Conservation (phyloP, 2,329 filamentous ascomycete genomes). For the Cytospora mali region DNA sequence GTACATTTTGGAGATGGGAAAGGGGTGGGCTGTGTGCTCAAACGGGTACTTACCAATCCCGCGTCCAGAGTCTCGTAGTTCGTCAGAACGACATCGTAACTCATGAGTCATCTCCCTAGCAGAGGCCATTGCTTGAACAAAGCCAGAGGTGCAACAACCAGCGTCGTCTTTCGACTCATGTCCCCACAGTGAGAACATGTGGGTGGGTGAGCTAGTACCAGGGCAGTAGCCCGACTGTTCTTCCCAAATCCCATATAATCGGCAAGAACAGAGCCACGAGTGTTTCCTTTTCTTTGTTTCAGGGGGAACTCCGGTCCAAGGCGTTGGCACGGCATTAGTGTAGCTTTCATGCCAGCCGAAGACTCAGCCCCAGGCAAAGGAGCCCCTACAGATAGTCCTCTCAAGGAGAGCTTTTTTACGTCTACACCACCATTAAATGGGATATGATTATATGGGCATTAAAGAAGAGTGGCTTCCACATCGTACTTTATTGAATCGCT, state of each 20-base stretch:
- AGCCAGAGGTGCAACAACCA: not conserved
- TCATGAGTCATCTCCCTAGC: not conserved
- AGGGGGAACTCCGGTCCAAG: not conserved
- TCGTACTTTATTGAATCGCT: not conserved
- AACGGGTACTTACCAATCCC: not conserved
- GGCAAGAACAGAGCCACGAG: not conserved
- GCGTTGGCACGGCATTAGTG: conserved; percentile 1
- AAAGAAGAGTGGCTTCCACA: not conserved
- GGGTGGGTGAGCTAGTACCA: not conserved
- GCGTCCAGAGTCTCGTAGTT: not conserved
- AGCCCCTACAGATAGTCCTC: not conserved
- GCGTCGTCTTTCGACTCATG: not conserved
- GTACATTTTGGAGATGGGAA: too few relatives aligned
- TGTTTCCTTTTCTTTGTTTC: not conserved
- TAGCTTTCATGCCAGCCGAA: not conserved
- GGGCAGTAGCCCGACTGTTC: not conserved
- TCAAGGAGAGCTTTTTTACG: not conserved
- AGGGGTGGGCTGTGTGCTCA: not conserved
- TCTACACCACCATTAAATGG: not conserved
- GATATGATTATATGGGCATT: not conserved
- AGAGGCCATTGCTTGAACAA: not conserved
- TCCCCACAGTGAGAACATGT: not conserved
- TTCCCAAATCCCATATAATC: conserved; percentile 7
- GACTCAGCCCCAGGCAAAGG: not conserved
- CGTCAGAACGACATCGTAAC: conserved; percentile 1